Evolutionary conservation across 2,329 filamentous ascomycete species (phyloP), one percentile per base, ranked within the genome.

Genomic region (Penicillium sp.): DNA sequence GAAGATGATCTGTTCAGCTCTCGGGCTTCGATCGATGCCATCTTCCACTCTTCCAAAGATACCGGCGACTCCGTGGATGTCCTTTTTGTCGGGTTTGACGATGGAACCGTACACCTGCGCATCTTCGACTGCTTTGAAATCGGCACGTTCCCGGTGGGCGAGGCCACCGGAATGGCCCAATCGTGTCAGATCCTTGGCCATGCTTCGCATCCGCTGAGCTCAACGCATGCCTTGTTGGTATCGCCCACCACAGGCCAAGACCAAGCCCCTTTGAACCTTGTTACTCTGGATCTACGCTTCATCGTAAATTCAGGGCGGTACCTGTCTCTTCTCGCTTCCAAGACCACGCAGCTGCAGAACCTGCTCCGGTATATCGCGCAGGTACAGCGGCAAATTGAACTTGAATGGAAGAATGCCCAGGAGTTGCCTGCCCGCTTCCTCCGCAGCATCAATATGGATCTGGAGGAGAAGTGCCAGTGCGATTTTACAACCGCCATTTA

Each of bases 81-180:
- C 54, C 82, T 94, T 71, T 73, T 91, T 4, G 78, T 87, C 2
- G 87, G 86, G 4, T 86, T 84, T 3, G 78, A 79, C 46, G 79
- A 87, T 52, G 86, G 86, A 7, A 77, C 74, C 14, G 74, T 94
- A 10, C 85, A 91, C 62, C 74, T 94, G 14, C 87, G 83, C 56
- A 88, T 95, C 39, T 91, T 91, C 64, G 86, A 95, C 65, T 90
- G 86, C 5, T 88, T 95, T 58, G 78, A 86, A 49, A 84, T 94
- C 47, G 87, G 89, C 3, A 47, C 75, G 77, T 46, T 77, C 73
- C 23, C 63, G 66, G 1, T 71, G 69, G 3, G 59, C 51, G 46
- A 65, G 63, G 60, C 63, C 51, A 10, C 64, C 74, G 42, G 70
- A 70, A 46, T 68, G 67, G 44, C 52, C 16, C 48, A 40, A 8